Conservation (phyloP, 495 filamentous ascomycete species). For the Penicillium manginii region DNA sequence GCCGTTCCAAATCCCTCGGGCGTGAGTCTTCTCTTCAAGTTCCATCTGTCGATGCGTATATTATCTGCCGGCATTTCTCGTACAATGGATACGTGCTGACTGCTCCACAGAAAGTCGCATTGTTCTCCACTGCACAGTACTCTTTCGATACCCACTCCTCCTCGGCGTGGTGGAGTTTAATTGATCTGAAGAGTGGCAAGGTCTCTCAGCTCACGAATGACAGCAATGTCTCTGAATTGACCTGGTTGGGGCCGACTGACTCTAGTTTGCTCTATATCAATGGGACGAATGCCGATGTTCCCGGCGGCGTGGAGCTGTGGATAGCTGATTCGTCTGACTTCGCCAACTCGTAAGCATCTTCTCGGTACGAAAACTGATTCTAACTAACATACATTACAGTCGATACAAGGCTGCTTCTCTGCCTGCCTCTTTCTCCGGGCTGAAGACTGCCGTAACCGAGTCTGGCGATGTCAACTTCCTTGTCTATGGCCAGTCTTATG, state of each 20-base stretch:
- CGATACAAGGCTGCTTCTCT: slow-evolving; percentile 62
- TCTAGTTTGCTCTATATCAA: slow-evolving; percentile 53
- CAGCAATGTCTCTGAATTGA: slow-evolving; percentile 48
- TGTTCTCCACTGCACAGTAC: slow-evolving; percentile 47
- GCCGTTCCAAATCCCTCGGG: slow-evolving; percentile 44
- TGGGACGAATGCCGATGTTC: slow-evolving; percentile 44
- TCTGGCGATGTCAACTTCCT: slow-evolving; percentile 62
- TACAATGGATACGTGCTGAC: not conserved
- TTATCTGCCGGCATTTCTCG: too few relatives aligned
- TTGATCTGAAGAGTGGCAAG: slow-evolving; percentile 45
- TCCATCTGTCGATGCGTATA: too few relatives aligned
- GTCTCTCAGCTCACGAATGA: slow-evolving; percentile 41
- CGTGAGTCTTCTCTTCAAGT: slow-evolving; percentile 21
- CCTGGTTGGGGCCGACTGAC: slow-evolving; percentile 45
- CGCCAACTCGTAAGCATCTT: slow-evolving; percentile 22
- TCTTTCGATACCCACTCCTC: slow-evolving; percentile 46
- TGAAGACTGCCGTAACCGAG: slow-evolving; percentile 63
- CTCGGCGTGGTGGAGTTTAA: slow-evolving; percentile 37
- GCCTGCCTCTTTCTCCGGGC: slow-evolving; percentile 62
- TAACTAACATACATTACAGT: slow-evolving; percentile 9
- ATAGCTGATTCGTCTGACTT: slow-evolving; percentile 37
- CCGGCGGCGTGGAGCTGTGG: slow-evolving; percentile 49
- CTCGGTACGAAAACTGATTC: not conserved
- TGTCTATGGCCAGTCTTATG: slow-evolving; percentile 61
- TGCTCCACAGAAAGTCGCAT: slow-evolving; percentile 25